Conservation (phyloP, 2,329 filamentous ascomycete genomes). For the Ophiostoma quercus region DNA sequence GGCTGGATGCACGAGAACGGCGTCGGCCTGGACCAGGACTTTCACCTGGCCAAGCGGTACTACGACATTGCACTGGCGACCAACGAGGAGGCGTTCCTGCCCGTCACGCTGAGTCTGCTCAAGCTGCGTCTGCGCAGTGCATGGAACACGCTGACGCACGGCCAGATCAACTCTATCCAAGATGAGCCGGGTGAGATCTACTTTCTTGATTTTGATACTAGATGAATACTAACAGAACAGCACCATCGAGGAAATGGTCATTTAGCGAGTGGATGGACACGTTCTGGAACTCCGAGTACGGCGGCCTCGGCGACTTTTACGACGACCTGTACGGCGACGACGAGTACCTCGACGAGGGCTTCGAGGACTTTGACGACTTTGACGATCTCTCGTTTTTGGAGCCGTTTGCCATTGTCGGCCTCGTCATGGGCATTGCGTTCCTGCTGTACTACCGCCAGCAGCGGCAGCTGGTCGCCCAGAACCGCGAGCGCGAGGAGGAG, state of each 20-base stretch:
- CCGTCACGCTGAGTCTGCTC: constrained; percentile 80
- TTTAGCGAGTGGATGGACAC: constrained; percentile 81
- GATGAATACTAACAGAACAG: constrained; percentile 32
- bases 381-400: constrained; percentile 68
- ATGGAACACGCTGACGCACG: constrained; percentile 90
- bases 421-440: constrained; percentile 68
- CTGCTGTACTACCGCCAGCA: constrained; percentile 78
- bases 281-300: constrained; percentile 60
- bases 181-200: constrained; percentile 57
- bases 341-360: constrained; percentile 37
- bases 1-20: constrained; percentile 99
- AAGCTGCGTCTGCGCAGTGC: constrained; percentile 81
- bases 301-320: constrained; percentile 1
- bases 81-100: constrained; percentile 88
- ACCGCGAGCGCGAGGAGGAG: constrained; percentile 37
- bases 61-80: constrained; percentile 90
- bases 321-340: constrained; percentile 53
- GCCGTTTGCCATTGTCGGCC: constrained; percentile 72
- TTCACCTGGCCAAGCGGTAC: constrained; percentile 91
- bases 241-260: constrained; percentile 66
- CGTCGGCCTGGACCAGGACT: constrained; percentile 86
- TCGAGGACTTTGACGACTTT: constrained; percentile 56
- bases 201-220: no score
- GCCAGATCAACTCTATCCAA: constrained; percentile 85
- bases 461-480: constrained; percentile 54